A percentile compares a stretch with the other conserved stretches of the same genome.
Evolutionary conservation across 2,329 filamentous ascomycete species (phyloP).

Genomic region (Colletotrichum lupini): DNA sequence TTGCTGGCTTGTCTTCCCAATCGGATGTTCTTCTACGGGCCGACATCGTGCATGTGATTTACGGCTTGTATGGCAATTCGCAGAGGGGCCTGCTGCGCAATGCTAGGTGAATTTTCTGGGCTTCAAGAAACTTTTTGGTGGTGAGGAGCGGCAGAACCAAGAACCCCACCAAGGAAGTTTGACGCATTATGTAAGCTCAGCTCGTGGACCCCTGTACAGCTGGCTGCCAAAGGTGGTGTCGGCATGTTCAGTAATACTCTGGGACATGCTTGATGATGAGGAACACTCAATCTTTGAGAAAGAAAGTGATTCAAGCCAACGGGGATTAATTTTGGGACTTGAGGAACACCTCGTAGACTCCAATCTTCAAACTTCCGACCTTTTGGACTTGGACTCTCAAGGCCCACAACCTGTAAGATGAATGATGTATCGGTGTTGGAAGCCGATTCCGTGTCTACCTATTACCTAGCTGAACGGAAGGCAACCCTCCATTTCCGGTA

Average conservation of each 20-base stretch:
- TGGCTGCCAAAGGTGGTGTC: no score
- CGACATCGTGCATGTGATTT: constrained; percentile 12
- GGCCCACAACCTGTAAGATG: no score
- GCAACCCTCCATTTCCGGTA: no score
- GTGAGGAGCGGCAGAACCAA: constrained; percentile 35
- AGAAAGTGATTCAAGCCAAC: no score
- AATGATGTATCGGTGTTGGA: no score
- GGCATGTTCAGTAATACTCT: neutral
- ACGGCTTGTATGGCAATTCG: constrained; percentile 2
- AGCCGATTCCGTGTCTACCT: no score
- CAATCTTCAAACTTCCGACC: no score
- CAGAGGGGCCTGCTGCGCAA: constrained; percentile 12
- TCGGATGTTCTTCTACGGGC: constrained; percentile 28
- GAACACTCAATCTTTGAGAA: no score
- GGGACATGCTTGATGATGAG: neutral
- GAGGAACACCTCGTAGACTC: no score
- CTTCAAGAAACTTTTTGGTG: constrained; percentile 38
- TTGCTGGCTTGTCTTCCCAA: constrained; percentile 34
- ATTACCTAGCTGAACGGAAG: no score
- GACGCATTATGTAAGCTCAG: constrained; percentile 3
- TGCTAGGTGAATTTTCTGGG: constrained; percentile 35
- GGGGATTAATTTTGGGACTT: no score
- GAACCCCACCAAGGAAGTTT: constrained; percentile 5
- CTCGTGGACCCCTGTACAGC: neutral
- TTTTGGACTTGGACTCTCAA: no score